A percentile compares a stretch with the other conserved stretches of the same genome.
Evolutionary conservation across 306 rosid species (phyloP).

Genomic region (Vigna radiata): DNA sequence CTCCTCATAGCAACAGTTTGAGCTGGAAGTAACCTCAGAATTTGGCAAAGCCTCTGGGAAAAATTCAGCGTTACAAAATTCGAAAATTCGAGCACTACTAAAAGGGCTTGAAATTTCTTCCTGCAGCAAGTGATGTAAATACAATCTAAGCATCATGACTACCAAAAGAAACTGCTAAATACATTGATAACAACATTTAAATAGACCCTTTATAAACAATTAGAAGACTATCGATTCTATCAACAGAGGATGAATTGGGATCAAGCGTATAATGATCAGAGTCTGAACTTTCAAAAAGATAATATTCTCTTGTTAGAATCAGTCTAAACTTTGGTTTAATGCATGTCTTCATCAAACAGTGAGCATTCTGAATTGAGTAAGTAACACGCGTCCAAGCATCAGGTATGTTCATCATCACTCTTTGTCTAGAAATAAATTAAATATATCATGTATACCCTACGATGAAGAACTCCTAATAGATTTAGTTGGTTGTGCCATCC

Average conservation of each 20-base stretch:
- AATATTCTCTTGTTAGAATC: conserved; percentile 41
- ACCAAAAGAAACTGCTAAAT: not conserved
- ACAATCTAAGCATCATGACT: conserved; percentile 43
- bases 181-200: not conserved
- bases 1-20: conserved; percentile 85
- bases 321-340: conserved; percentile 35
- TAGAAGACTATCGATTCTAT: conserved; percentile 47
- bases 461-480: conserved; percentile 19
- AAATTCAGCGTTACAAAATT: conserved; percentile 71
- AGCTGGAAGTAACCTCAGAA: conserved; percentile 80
- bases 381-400: conserved; percentile 4
- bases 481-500: conserved; percentile 26
- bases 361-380: conserved; percentile 34
- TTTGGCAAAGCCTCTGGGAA: conserved; percentile 80
- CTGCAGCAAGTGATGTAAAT: conserved; percentile 59
- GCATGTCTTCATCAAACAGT: conserved; percentile 46
- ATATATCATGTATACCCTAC: conserved; percentile 11
- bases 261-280: not conserved
- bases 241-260: conserved; percentile 41
- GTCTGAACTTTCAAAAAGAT: conserved; percentile 37
- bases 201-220: conserved; percentile 46
- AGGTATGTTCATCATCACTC: conserved; percentile 17
- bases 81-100: conserved; percentile 65
- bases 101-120: conserved; percentile 93
- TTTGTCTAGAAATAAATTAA: conserved; percentile 10